Conservation (phyloP, 1,139 yeast species). For the Saccharomyces uvarum region DNA sequence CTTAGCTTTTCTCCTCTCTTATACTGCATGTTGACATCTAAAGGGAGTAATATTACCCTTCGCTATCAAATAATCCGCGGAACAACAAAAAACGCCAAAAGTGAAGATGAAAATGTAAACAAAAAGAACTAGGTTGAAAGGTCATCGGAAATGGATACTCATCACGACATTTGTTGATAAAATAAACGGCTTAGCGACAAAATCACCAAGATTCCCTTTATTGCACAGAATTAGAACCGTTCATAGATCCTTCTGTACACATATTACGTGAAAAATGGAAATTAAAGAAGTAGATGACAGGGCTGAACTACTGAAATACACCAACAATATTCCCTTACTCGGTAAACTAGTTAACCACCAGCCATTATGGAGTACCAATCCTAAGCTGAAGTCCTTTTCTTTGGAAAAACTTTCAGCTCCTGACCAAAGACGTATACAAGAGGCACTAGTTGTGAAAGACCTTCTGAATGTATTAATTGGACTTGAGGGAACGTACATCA, state of each 20-base stretch:
- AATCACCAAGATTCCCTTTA: background rate
- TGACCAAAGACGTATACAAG: constrained; percentile 50
- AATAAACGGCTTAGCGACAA: background rate
- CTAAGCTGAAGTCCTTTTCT: constrained; percentile 39
- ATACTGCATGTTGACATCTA: background rate
- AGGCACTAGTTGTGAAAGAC: constrained; percentile 65
- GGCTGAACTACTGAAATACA: constrained; percentile 10
- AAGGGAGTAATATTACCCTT: background rate
- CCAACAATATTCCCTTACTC: constrained; percentile 8
- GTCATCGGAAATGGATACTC: background rate
- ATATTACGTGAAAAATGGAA: constrained; percentile 11
- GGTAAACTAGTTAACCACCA: constrained; percentile 30
- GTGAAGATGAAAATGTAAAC: background rate
- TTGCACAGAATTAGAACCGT: background rate
- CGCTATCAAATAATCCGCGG: background rate
- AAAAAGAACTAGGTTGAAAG: background rate
- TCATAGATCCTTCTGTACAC: background rate
- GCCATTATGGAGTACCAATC: constrained; percentile 28
- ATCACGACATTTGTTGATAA: background rate
- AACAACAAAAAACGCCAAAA: constrained; percentile 1
- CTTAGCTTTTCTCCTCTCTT: background rate
- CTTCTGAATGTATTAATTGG: constrained; percentile 64
- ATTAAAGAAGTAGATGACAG: constrained; percentile 18
- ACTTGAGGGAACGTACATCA: constrained; percentile 68
- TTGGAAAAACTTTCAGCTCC: constrained; percentile 24